Percentiles rank a stretch among this genome's conserved stretches.
Conservation (phyloP, 345 rosid genomes). For the Eucalyptus viminalis region DNA sequence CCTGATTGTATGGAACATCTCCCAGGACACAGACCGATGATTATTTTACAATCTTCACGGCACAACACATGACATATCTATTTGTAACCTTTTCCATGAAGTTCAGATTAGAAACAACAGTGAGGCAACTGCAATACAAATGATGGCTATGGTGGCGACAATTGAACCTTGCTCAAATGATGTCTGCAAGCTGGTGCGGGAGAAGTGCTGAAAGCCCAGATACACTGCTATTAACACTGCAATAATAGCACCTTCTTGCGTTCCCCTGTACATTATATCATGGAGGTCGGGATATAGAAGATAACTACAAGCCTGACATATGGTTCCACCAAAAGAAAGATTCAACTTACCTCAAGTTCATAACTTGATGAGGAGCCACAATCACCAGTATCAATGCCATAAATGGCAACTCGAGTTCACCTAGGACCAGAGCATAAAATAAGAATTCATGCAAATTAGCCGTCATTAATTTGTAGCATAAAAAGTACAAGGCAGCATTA, state of each 20-base stretch:
- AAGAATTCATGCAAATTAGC: background rate
- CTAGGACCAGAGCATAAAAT: constrained; percentile 8
- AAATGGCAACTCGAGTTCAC: constrained; percentile 88
- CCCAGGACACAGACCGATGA: background rate
- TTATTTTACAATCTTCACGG: background rate
- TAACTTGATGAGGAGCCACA: constrained; percentile 60
- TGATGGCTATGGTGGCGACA: constrained; percentile 61
- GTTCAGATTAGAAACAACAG: constrained; percentile 29
- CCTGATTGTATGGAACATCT: background rate
- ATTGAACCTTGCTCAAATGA: constrained; percentile 75
- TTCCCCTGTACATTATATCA: constrained; percentile 43
- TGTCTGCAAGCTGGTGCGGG: constrained; percentile 42
- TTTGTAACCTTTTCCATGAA: background rate
- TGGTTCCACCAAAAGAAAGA: background rate
- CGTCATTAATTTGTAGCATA: background rate
- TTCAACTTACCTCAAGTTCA: constrained; percentile 35
- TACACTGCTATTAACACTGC: constrained; percentile 41
- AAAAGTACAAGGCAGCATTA: background rate
- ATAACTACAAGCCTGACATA: background rate
- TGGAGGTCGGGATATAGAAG: background rate
- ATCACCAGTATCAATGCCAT: constrained; percentile 59
- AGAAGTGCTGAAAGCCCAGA: constrained; percentile 88
- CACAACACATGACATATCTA: background rate
- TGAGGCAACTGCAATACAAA: constrained; percentile 36
- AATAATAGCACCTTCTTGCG: constrained; percentile 44